phyloP scores from a whole-genome alignment of 75 land plant genomes.

The Pseudotsuga menziesii region DNA sequence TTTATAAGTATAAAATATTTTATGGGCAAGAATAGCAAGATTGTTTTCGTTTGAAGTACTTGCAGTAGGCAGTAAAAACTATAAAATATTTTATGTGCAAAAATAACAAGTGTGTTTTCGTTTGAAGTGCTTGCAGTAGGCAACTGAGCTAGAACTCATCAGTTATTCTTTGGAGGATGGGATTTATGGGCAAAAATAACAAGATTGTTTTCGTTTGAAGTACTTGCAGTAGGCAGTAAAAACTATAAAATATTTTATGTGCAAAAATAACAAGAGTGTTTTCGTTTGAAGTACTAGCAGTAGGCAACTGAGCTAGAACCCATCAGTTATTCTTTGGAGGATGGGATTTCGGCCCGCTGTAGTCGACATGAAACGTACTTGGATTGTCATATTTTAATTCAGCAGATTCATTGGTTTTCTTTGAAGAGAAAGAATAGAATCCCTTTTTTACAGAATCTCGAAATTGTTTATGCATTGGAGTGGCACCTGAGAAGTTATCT shows the following conservation, averaged over 20 bases:
- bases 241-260: not conserved
- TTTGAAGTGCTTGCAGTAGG: not conserved
- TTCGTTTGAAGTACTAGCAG: not conserved
- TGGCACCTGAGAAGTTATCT: constrained; percentile 1
- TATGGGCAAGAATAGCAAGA: too few species aligned
- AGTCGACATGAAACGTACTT: constrained; percentile 1
- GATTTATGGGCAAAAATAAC: not conserved
- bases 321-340: constrained; percentile 8
- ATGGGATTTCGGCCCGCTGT: constrained; percentile 2
- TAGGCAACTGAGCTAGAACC: too few species aligned
- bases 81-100: not conserved
- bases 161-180: constrained; percentile 4
- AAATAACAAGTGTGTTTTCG: not conserved
- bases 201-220: not conserved
- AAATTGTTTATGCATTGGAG: not conserved
- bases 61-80: too few species aligned
- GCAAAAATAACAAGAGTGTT: not conserved
- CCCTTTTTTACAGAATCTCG: not conserved
- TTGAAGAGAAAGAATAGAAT: not conserved
- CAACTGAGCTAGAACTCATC: not conserved
- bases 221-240: not conserved
- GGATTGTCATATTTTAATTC: not conserved
- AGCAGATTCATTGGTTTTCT: not conserved
- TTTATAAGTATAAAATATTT: not conserved
- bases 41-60: not conserved